Evolutionary conservation across 2,329 filamentous ascomycete genomes (phyloP).

Genomic region (Diaporthe batatas): DNA sequence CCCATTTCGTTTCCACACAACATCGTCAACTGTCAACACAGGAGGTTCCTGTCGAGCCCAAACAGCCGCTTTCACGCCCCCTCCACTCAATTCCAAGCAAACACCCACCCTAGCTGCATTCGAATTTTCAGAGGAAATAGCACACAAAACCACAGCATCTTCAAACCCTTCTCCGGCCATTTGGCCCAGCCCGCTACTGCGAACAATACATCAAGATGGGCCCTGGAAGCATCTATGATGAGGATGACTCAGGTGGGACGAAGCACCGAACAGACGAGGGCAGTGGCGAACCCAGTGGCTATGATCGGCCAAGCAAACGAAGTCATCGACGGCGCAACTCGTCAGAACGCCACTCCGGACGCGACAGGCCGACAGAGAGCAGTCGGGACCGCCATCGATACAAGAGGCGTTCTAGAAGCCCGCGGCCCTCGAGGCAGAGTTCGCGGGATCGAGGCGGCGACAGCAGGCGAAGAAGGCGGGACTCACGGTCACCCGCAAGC

Average conservation of each 20-base stretch:
- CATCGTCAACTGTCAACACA: too few species aligned
- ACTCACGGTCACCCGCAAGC: slow-evolving; percentile 27
- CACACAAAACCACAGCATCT: neutral
- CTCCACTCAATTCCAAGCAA: neutral
- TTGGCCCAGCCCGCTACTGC: neutral
- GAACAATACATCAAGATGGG: slow-evolving; percentile 22
- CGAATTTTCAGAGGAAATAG: neutral
- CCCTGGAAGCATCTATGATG: slow-evolving; percentile 18
- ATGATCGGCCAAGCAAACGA: slow-evolving; percentile 28
- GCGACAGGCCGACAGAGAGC: slow-evolving; percentile 31
- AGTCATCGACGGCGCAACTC: slow-evolving; percentile 20
- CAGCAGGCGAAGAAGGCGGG: slow-evolving; percentile 22
- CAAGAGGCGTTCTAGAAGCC: slow-evolving; percentile 38
- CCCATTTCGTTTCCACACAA: neutral
- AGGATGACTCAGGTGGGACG: neutral
- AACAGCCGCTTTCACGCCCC: neutral
- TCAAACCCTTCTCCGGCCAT: neutral
- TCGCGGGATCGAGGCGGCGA: slow-evolving; percentile 25
- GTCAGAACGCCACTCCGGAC: slow-evolving; percentile 29
- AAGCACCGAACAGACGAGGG: slow-evolving; percentile 22
- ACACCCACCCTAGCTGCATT: neutral
- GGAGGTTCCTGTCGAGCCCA: neutral
- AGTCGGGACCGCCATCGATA: slow-evolving; percentile 26
- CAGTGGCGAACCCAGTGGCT: slow-evolving; percentile 17
- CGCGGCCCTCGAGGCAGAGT: slow-evolving; percentile 16